phyloP scores from a whole-genome alignment of 148 eudicot species.

The Diospyros lotus region DNA sequence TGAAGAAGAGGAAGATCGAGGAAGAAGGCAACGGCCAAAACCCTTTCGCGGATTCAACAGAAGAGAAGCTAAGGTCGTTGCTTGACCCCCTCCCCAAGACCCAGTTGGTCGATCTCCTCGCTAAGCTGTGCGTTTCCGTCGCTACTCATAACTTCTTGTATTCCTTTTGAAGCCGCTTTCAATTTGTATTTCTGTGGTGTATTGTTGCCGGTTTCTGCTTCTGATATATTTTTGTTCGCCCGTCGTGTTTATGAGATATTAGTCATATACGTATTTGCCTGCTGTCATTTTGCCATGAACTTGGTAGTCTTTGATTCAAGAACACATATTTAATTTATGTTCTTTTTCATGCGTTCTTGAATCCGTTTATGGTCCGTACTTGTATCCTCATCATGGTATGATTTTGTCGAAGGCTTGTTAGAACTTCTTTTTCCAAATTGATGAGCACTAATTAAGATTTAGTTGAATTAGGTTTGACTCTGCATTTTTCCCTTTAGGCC shows the following conservation, averaged over 20 bases:
- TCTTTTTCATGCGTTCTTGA: not conserved
- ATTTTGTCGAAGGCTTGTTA: too few relatives aligned
- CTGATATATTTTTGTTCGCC: not conserved
- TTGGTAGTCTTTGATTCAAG: too few relatives aligned
- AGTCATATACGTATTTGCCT: not conserved
- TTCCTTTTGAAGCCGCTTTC: not conserved
- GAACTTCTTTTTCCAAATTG: too few relatives aligned
- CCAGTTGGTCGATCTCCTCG: slow-evolving; percentile 55
- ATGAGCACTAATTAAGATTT: too few relatives aligned
- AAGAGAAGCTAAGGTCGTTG: slow-evolving; percentile 42
- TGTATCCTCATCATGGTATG: too few relatives aligned
- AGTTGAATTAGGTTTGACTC: too few relatives aligned
- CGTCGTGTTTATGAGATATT: too few relatives aligned
- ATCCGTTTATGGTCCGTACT: too few relatives aligned
- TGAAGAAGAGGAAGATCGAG: slow-evolving; percentile 61
- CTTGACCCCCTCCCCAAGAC: slow-evolving; percentile 61
- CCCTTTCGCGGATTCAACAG: slow-evolving; percentile 12
- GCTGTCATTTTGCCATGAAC: not conserved
- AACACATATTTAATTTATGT: too few relatives aligned
- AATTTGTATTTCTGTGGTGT: not conserved
- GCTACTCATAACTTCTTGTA: not conserved
- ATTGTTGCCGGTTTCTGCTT: not conserved
- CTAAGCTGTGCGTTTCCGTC: slow-evolving; percentile 38
- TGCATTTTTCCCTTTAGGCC: too few relatives aligned
- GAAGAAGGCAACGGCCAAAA: slow-evolving; percentile 26